These are phyloP conservation scores for Fusarium humuli DNA, from an alignment of 2,329 filamentous ascomycete genomes.

Conservation along the genomic window DNA sequence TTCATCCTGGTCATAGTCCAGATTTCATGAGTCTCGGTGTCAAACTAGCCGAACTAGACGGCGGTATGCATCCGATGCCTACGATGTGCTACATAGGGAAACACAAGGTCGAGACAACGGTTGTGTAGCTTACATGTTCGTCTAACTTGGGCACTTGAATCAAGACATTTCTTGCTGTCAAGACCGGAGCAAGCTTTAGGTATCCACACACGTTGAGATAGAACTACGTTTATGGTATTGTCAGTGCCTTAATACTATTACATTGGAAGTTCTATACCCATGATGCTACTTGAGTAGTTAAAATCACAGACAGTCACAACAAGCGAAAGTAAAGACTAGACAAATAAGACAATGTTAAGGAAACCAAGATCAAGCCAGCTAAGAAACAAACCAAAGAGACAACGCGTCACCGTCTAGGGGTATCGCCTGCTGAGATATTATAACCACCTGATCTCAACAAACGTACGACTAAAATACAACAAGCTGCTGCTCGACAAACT, in stretches of 20 bases:
- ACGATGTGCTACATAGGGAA: background rate
- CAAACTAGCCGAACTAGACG: background rate
- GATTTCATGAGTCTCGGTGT: background rate
- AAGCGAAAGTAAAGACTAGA: constrained; percentile 19
- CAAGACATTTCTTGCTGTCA: background rate
- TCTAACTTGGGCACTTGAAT: background rate
- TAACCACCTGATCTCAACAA: constrained; percentile 49
- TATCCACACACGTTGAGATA: background rate
- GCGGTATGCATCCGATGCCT: background rate
- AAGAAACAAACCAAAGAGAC: constrained; percentile 51
- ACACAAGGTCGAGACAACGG: background rate
- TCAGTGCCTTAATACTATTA: background rate
- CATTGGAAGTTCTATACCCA: background rate
- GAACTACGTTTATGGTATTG: background rate
- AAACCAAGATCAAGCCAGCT: constrained; percentile 55
- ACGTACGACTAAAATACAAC: constrained; percentile 56
- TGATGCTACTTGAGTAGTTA: background rate
- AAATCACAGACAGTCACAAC: background rate
- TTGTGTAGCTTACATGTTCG: background rate
- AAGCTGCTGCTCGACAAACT: constrained; percentile 49
- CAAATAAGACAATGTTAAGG: constrained; percentile 47
- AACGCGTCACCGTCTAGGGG: constrained; percentile 49
- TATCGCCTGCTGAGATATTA: constrained; percentile 50
- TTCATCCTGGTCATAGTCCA: background rate
- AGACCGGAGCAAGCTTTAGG: background rate